Base-by-base conservation (phyloP, 2,329 filamentous ascomycete genomes). In the Hymenoscyphus fructigenus region DNA sequence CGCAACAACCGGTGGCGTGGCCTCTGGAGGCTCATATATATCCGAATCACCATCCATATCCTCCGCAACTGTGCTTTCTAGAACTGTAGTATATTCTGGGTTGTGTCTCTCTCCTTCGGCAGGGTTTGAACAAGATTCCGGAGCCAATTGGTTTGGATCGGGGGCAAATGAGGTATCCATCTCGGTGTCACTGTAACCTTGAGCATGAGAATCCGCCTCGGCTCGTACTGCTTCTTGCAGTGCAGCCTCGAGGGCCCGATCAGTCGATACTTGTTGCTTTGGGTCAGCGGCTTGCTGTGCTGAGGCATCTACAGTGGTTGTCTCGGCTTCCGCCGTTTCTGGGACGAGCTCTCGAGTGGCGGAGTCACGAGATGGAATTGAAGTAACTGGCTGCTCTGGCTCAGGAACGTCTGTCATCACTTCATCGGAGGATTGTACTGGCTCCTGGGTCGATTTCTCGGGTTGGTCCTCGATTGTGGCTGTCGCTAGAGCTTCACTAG, bases 21-120 rank as follows among this genome's bases (percentile, higher is more conserved):
- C 78, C 62, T 81, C 82, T 20, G 83, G 83, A 58, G 85, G 85
- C 67, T 88, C 84, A 70, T 87, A 86, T 59, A 77, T 81, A 65
- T 87, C 85, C 1, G 83, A 83, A 55, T 73, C 73, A 6, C 14
- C 53, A 38, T 57, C 61, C 26, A n/a, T 15, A 26, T 61, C 60
- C 7, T 53, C 65, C 57, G 57, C 20, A 28, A 60, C 38, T 4
- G 53, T 58, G 17, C 68, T 67, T 28, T 70, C 64, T 23, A 72
- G 70, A 9, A 65, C 62, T 23, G 72, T 71, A 5, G 69, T 70
- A 60, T 74, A 72, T 55, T 66, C 67, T 17, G 70, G 66, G 41
- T 68, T 73, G 38, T 58, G 60, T n/a, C 59, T 60, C 28, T 66
- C 61, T 50, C 69, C 69, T 34, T 67, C 67, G 9, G 56, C 57